Evolutionary conservation across 2,329 filamentous ascomycete genomes (phyloP).

Genomic region (Aspergillus sojae): DNA sequence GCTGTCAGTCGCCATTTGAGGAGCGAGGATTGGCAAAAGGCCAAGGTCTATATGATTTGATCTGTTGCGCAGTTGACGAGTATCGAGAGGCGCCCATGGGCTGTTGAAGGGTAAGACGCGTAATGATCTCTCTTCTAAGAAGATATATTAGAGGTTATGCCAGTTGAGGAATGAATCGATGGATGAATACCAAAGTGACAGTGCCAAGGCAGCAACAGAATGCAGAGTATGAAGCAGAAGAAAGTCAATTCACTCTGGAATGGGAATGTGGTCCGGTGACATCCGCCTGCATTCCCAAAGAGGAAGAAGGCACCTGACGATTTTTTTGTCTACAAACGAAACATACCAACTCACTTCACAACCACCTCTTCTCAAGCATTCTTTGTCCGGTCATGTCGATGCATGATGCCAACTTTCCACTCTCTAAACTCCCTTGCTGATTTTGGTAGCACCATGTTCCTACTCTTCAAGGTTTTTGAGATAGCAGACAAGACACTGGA

Average conservation of each 20-base stretch:
- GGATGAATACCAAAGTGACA: not conserved
- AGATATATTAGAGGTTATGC: not conserved
- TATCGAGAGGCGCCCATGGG: not conserved
- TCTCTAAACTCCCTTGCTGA: constrained; percentile 56
- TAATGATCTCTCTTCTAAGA: not conserved
- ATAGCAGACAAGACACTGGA: constrained; percentile 42
- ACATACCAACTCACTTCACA: not conserved
- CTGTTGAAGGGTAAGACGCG: not conserved
- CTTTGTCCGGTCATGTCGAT: constrained; percentile 44
- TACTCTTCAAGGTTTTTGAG: constrained; percentile 37
- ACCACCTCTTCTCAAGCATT: constrained; percentile 10
- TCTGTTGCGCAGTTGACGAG: not conserved
- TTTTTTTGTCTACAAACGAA: constrained; percentile 4
- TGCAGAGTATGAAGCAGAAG: not conserved
- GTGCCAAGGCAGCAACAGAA: not conserved
- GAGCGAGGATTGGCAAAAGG: not conserved
- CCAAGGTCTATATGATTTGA: not conserved
- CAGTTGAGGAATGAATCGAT: not conserved
- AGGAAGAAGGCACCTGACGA: not conserved
- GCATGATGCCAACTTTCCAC: constrained; percentile 58
- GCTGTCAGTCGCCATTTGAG: constrained; percentile 5
- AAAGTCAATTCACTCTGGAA: not conserved
- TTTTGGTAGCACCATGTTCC: constrained; percentile 50
- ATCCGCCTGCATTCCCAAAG: not conserved
- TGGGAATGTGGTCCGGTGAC: not conserved